phyloP scores from a whole-genome alignment of 2,329 filamentous ascomycete species.

The Sphaceloma murrayae region DNA sequence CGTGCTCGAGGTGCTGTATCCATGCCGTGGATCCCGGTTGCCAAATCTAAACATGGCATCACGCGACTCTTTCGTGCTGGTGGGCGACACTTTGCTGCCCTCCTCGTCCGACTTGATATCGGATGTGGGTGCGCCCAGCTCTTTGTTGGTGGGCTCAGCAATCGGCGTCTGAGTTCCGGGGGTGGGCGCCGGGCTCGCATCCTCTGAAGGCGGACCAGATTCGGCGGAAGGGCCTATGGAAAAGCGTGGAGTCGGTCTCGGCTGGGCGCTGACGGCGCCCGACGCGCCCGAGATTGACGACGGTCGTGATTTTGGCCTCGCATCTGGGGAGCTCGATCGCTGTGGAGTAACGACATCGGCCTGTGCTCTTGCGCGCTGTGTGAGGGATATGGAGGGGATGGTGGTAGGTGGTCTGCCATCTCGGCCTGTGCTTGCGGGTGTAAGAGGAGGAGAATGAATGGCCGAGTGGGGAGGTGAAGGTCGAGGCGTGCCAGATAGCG shows the following conservation, averaged over 20 bases:
- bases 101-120: slow-evolving; percentile 68
- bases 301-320: slow-evolving; percentile 33
- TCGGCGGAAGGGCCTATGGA: slow-evolving; percentile 49
- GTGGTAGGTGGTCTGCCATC: slow-evolving; percentile 37
- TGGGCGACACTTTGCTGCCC: slow-evolving; percentile 62
- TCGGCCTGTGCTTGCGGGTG: slow-evolving; percentile 64
- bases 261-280: slow-evolving; percentile 36
- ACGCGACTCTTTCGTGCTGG: slow-evolving; percentile 54
- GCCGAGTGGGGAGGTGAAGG: slow-evolving; percentile 58
- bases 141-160: neutral
- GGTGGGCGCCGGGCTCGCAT: slow-evolving; percentile 54
- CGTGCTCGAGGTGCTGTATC: slow-evolving; percentile 35
- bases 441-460: slow-evolving; percentile 81
- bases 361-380: slow-evolving; percentile 29
- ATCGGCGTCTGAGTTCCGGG: slow-evolving; percentile 39
- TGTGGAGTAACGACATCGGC: slow-evolving; percentile 57
- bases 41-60: slow-evolving; percentile 81
- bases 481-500: slow-evolving; percentile 49
- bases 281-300: slow-evolving; percentile 37
- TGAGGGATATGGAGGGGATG: slow-evolving; percentile 17
- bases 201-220: slow-evolving; percentile 44
- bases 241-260: slow-evolving; percentile 45
- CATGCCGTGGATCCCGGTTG: slow-evolving; percentile 58
- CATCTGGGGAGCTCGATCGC: slow-evolving; percentile 31
- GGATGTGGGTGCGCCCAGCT: neutral